Evolutionary conservation across 768 basidiomycete species (phyloP).

Genomic region (Postia placenta): DNA sequence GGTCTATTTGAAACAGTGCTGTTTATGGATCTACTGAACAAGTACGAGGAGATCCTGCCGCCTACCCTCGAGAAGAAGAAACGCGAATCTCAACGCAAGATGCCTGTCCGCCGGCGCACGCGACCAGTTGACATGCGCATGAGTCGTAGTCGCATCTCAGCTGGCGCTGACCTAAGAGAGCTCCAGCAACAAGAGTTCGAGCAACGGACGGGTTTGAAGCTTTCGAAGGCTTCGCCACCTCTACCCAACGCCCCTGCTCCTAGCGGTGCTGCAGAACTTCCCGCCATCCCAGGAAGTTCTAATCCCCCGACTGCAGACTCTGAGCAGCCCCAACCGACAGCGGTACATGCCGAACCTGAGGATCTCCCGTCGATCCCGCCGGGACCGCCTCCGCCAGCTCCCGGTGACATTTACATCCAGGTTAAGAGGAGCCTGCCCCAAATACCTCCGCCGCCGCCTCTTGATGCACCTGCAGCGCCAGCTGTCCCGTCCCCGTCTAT

Average conservation of each 20-base stretch:
- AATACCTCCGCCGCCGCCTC: slow-evolving; percentile 3
- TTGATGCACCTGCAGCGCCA: slow-evolving; percentile 5
- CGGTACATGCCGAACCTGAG: slow-evolving; percentile 14
- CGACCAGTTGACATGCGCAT: slow-evolving; percentile 85
- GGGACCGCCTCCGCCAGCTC: slow-evolving; percentile 13
- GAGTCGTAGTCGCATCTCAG: slow-evolving; percentile 70
- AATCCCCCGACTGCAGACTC: slow-evolving; percentile 3
- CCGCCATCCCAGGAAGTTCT: slow-evolving; percentile 12
- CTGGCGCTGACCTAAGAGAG: slow-evolving; percentile 63
- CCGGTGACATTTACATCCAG: slow-evolving; percentile 10
- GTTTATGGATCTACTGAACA: slow-evolving; percentile 78
- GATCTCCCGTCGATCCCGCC: slow-evolving; percentile 21
- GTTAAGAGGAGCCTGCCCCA: slow-evolving; percentile 4
- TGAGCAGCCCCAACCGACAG: not conserved
- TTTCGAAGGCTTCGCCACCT: slow-evolving; percentile 18
- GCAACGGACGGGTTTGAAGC: slow-evolving; percentile 18
- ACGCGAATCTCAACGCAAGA: slow-evolving; percentile 79
- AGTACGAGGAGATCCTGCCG: slow-evolving; percentile 71
- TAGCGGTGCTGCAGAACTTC: slow-evolving; percentile 4
- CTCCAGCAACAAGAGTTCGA: slow-evolving; percentile 58
- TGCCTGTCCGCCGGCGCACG: slow-evolving; percentile 81
- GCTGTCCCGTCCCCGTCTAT: slow-evolving; percentile 10
- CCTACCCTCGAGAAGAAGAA: slow-evolving; percentile 81
- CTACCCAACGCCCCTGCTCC: slow-evolving; percentile 5
- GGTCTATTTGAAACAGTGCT: slow-evolving; percentile 58